Percentiles rank a stretch among this genome's conserved stretches.
Evolutionary conservation across 805 yeast genomes (phyloP).

Genomic region (Phaffomyces opuntiae): DNA sequence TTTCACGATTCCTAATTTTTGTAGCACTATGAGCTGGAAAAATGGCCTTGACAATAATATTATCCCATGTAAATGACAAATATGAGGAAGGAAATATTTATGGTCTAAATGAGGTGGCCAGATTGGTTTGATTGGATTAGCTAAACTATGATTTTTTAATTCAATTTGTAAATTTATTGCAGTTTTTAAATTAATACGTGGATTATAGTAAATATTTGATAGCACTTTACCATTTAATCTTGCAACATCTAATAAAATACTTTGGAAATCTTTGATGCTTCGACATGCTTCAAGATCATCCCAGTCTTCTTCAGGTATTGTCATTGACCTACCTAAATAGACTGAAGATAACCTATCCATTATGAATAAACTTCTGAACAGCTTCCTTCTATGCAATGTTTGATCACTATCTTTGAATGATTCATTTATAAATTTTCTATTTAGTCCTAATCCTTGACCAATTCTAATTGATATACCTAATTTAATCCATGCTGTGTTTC

Average conservation of each 20-base stretch:
- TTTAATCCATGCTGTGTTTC: constrained; percentile 37
- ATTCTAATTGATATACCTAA: constrained; percentile 35
- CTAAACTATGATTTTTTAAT: constrained; percentile 29
- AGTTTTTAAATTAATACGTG: constrained; percentile 23
- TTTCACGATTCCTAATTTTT: constrained; percentile 15
- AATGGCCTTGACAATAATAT: constrained; percentile 36
- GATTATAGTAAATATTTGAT: constrained; percentile 27
- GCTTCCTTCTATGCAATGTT: constrained; percentile 26
- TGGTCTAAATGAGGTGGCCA: constrained; percentile 15
- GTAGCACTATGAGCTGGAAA: constrained; percentile 27
- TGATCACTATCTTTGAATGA: constrained; percentile 24
- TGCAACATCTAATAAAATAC: constrained; percentile 25
- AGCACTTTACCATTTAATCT: constrained; percentile 27
- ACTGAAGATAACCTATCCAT: constrained; percentile 30
- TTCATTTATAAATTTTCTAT: constrained; percentile 32
- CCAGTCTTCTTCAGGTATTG: constrained; percentile 32
- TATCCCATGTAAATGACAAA: constrained; percentile 31
- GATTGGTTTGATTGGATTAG: constrained; percentile 26
- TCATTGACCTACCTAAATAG: constrained; percentile 31
- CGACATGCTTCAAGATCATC: constrained; percentile 26
- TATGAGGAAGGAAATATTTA: constrained; percentile 26
- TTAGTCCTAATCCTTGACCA: constrained; percentile 37
- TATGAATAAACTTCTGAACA: constrained; percentile 29
- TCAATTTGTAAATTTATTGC: constrained; percentile 31
- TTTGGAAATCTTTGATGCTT: constrained; percentile 22